Base-by-base conservation (phyloP, 2,329 filamentous ascomycete species). In the Pseudofabraea citricarpa region DNA sequence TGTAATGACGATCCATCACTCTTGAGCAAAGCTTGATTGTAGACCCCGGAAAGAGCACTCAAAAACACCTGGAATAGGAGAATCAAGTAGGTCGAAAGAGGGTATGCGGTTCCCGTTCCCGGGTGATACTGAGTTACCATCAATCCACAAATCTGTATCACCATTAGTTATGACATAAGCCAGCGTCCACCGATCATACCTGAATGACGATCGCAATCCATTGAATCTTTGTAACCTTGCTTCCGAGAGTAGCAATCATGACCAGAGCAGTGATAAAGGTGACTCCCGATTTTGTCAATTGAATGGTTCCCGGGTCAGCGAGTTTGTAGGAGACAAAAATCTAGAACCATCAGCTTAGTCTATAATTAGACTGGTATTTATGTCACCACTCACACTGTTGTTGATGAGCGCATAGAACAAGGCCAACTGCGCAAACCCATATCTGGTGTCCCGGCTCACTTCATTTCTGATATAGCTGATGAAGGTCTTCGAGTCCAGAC, bases 351-450 rank as follows among this genome's bases (percentile, higher is more conserved):
- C 43, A 57, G 53, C 12, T 16, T 20, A 23, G n/a, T 9, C 24
- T 12, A n/a, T n/a, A n/a, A n/a, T n/a, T n/a, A n/a, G n/a, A n/a
- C n/a, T n/a, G n/a, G n/a, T n/a, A 5, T 36, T 18, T 12, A 46
- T 7, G 21, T 15, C 41, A 16, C 9, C 3, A 37, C 48, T 36
- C 50, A 59, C 57, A 29, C 52, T 57, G 47, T 63, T 64, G 49
- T 64, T 64, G 46, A 64, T 61, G 19, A 64, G 51, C 5, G 58
- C 57, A 46, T 64, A 64, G 18, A 64, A 54, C 31, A 64, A 46
- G 7, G 61, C 61, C 41, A 64, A 41, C 32, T 57, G 54, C 41
- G 53, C 56, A 45, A 63, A 63, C 23, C 58, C 60, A 35, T 58
- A 63, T 42, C 56, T 50, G 20, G 56, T 57, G 24, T 60, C 56